Conservation (phyloP, 345 rosid species). For the Hibiscus tridactylites region DNA sequence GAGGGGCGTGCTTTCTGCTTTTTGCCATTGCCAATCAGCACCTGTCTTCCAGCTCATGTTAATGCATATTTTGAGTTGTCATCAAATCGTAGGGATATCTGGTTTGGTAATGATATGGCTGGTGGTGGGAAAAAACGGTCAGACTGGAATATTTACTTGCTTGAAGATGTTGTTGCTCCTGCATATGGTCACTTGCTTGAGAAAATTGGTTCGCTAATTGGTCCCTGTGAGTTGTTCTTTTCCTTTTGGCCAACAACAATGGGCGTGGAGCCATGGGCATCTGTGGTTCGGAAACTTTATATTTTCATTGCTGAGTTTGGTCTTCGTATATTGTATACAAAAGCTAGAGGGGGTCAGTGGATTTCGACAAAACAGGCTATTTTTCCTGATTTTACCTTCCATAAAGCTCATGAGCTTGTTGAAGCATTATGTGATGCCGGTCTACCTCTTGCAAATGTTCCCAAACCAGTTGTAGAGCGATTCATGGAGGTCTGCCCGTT, state of each 20-base stretch:
- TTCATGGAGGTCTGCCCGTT: conserved; percentile 68
- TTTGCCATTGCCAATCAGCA: conserved; percentile 77
- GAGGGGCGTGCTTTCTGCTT: conserved; percentile 97
- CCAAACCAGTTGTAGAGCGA: conserved; percentile 56
- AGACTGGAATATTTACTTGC: conserved; percentile 87
- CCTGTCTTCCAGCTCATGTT: conserved; percentile 86
- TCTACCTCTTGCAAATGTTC: conserved; percentile 58
- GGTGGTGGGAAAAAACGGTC: conserved; percentile 92
- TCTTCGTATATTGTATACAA: conserved; percentile 69
- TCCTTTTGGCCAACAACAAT: conserved; percentile 75
- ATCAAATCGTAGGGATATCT: conserved; percentile 92
- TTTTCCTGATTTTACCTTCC: conserved; percentile 76
- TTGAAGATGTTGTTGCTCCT: conserved; percentile 74
- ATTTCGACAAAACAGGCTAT: conserved; percentile 82
- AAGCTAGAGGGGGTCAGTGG: conserved; percentile 95
- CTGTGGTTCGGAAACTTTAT: conserved; percentile 65
- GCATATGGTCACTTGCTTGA: conserved; percentile 91
- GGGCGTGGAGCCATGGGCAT: conserved; percentile 87
- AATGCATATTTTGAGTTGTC: conserved; percentile 95
- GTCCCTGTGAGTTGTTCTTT: conserved; percentile 70
- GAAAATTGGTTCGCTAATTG: conserved; percentile 69
- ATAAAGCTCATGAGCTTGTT: conserved; percentile 53
- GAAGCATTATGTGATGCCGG: conserved; percentile 81
- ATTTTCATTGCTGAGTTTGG: conserved; percentile 54
- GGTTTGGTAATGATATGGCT: conserved; percentile 99